Conservation (phyloP, 148 eudicot species). For the Vaccinium corymbosum region DNA sequence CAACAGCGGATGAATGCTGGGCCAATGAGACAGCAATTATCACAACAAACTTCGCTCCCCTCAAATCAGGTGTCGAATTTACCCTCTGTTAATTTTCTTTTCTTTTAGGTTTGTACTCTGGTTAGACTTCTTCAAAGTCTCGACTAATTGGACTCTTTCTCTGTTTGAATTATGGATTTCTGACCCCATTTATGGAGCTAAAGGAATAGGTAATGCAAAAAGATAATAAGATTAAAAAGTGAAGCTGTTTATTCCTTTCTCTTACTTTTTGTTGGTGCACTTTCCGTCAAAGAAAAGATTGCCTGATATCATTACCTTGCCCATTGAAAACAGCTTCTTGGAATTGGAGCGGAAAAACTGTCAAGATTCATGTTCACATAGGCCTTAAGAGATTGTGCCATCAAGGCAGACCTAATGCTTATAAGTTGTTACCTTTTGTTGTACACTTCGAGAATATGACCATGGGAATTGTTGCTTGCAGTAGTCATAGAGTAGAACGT, state of each 20-base stretch:
- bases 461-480: neutral
- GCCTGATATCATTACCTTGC: neutral
- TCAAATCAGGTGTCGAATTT: conserved; percentile 59
- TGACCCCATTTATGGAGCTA: neutral
- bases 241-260: neutral
- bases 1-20: conserved; percentile 61
- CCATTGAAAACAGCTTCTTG: neutral
- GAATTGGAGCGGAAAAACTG: neutral
- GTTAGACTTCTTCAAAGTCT: neutral
- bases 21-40: conserved; percentile 62
- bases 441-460: neutral
- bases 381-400: neutral
- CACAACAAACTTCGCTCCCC: conserved; percentile 61
- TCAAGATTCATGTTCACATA: neutral
- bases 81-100: neutral
- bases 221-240: neutral
- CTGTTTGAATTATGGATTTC: neutral
- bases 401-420: neutral
- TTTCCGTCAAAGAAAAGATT: neutral
- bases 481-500: neutral
- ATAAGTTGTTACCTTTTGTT: neutral
- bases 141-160: neutral
- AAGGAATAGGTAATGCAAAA: neutral
- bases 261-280: neutral
- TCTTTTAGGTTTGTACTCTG: neutral